Base-by-base conservation (phyloP, 139 green algal genomes). In the Chlorella sp. region DNA sequence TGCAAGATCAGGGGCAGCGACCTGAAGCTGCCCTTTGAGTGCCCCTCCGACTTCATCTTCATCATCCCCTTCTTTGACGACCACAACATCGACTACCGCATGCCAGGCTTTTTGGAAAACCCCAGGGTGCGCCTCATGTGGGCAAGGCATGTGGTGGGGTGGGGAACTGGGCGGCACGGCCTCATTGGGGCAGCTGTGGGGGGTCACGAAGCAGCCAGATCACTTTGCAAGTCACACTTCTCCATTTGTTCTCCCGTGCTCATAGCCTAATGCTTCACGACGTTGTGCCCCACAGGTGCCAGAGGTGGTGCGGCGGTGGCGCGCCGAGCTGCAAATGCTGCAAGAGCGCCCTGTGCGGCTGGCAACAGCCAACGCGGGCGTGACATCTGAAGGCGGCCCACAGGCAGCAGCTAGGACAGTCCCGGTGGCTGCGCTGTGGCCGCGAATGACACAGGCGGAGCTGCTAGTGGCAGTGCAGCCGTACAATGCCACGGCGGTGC, bases 1-100 rank as follows among this genome's bases (percentile, higher is more conserved):
- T 88, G 83, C 83, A 73, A 40, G 28, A 88, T 88, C 85, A 88
- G 85, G 42, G 85, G 61, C 40, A 61, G 40, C 69, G 85, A 89
- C 85, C 26, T 18, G 14, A 15, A 36, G 69, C 69, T 82, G 19
- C 85, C 85, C 18, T 89, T 89, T 69, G 37, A 82, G 69, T 89
- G 85, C 85, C 85, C 85, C 1, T 34, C 68, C 69, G 85, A 89
- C n/a, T 89, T 83, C 21, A 22, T 89, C 15, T 78, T 89, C 32
- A 77, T 37, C 40, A 82, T 89, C 30, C 37, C 68, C 0, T 26
- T 36, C 24, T 36, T 89, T 53, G 85, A 89, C 30, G 42, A 69
- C 14, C 14, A 57, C 5, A 21, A 30, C 21, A 4, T 89, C 21
- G 22, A 53, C 28, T 89, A 83, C 69, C 85, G 85, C 30, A n/a